A percentile compares a stretch with the other conserved stretches of the same genome.
Evolutionary conservation across 331 rosid genomes (phyloP).

Genomic region (Quercus lobata): DNA sequence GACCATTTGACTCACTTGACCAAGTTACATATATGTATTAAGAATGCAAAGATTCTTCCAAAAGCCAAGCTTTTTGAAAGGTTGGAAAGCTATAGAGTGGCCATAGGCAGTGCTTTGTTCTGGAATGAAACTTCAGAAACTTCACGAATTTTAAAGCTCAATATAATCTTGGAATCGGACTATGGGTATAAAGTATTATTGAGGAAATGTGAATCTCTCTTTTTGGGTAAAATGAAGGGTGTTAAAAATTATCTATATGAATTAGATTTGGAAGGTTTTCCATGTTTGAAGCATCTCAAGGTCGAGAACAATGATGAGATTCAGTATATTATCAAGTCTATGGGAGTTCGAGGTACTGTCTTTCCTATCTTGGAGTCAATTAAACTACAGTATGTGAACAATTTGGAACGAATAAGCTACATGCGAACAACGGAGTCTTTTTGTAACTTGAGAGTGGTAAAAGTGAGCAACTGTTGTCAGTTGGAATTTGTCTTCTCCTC

Average conservation of each 20-base stretch:
- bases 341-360: neutral
- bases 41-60: neutral
- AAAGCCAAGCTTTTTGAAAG: constrained; percentile 1
- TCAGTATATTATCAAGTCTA: constrained; percentile 15
- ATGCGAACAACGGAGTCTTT: neutral
- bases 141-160: constrained; percentile 23
- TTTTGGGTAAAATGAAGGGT: constrained; percentile 21
- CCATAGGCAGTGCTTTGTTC: constrained; percentile 8
- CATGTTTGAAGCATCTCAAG: constrained; percentile 9
- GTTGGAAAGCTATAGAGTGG: constrained; percentile 17
- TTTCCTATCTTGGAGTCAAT: constrained; percentile 21
- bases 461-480: neutral
- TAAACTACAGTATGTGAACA: neutral
- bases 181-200: constrained; percentile 22
- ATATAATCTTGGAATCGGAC: neutral
- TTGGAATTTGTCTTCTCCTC: constrained; percentile 23
- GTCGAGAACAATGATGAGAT: constrained; percentile 4
- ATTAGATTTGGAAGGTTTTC: constrained; percentile 31
- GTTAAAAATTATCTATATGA: constrained; percentile 7
- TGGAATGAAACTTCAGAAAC: neutral
- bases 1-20: constrained; percentile 3
- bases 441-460: constrained; percentile 12
- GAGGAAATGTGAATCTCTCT: constrained; percentile 23
- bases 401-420: constrained; percentile 11
- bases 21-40: constrained; percentile 12